These are phyloP conservation scores for Calophaca sinica DNA, from an alignment of 306 rosid genomes.

Conservation along the genomic window DNA sequence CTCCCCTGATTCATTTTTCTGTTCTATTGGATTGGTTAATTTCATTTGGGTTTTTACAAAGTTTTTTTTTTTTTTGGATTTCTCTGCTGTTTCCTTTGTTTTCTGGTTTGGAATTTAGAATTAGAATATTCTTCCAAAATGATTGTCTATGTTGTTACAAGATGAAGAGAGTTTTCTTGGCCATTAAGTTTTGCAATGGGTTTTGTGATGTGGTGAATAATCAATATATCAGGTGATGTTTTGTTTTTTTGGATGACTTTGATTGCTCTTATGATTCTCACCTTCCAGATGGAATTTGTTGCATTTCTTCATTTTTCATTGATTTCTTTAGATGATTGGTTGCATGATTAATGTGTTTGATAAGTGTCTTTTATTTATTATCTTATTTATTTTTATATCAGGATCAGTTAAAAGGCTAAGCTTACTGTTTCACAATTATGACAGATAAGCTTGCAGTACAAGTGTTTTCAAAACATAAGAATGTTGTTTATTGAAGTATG, in stretches of 20 bases:
- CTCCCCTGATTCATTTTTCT: slow-evolving; percentile 44
- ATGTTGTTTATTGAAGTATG: slow-evolving; percentile 38
- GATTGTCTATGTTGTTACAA: slow-evolving; percentile 28
- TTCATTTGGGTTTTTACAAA: slow-evolving; percentile 41
- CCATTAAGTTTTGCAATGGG: slow-evolving; percentile 37
- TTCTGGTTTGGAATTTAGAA: slow-evolving; percentile 3
- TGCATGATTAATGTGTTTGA: slow-evolving; percentile 37
- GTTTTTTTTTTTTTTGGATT: neutral
- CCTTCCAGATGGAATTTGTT: slow-evolving; percentile 8
- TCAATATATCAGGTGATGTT: slow-evolving; percentile 11
- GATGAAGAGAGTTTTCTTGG: slow-evolving; percentile 36
- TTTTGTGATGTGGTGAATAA: slow-evolving; percentile 34
- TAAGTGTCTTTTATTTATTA: slow-evolving; percentile 9
- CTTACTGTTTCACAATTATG: slow-evolving; percentile 40
- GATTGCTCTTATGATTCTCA: slow-evolving; percentile 18
- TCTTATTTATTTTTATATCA: neutral
- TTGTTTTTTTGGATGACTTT: slow-evolving; percentile 40
- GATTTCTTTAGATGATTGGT: slow-evolving; percentile 22
- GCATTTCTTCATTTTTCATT: slow-evolving; percentile 28
- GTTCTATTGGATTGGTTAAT: slow-evolving; percentile 37
- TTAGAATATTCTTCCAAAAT: slow-evolving; percentile 34
- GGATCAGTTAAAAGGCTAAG: slow-evolving; percentile 20
- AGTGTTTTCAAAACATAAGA: neutral
- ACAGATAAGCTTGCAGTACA: slow-evolving; percentile 16
- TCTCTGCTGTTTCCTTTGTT: neutral